These are phyloP conservation scores for Auxenochlorella pyrenoidosa DNA, from an alignment of 139 green algal species.

Conservation along the genomic window DNA sequence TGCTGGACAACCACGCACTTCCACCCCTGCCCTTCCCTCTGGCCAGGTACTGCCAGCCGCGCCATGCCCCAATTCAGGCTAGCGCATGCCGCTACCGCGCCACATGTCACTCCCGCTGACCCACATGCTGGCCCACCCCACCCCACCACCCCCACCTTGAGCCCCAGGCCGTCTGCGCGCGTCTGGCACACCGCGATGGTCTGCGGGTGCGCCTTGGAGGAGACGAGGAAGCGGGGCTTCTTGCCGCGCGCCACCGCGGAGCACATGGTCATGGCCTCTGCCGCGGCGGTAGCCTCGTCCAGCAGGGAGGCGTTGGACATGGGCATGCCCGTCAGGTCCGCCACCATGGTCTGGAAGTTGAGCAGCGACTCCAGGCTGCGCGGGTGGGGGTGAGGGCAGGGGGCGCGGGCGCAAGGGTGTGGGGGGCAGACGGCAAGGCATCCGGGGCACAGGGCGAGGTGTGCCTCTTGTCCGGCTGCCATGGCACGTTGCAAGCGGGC, in stretches of 20 bases:
- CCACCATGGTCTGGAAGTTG: conserved; percentile 99
- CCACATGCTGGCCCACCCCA: not conserved
- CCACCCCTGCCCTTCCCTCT: no score
- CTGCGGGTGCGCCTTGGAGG: conserved; percentile 97
- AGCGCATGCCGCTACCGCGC: not conserved
- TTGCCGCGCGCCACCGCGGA: conserved; percentile 92
- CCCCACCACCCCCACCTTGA: conserved; percentile 61
- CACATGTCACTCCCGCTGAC: not conserved
- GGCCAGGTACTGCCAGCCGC: no score
- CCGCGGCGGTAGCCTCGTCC: conserved; percentile 98
- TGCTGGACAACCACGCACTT: not conserved
- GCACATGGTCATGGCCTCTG: conserved; percentile 99
- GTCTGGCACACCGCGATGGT: conserved; percentile 96
- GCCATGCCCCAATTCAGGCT: not conserved
- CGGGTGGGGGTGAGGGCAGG: not conserved
- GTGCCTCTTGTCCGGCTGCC: no score
- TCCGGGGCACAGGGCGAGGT: no score
- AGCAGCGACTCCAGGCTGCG: conserved; percentile 96
- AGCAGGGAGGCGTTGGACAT: conserved; percentile 96
- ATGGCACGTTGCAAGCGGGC: no score
- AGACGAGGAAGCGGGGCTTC: conserved; percentile 97
- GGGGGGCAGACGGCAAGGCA: not conserved
- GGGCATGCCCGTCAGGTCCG: conserved; percentile 94
- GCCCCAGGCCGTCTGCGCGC: conserved; percentile 94
- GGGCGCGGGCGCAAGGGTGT: not conserved